Base-by-base conservation (phyloP, 805 yeast genomes). In the Komagataella ulmi region DNA sequence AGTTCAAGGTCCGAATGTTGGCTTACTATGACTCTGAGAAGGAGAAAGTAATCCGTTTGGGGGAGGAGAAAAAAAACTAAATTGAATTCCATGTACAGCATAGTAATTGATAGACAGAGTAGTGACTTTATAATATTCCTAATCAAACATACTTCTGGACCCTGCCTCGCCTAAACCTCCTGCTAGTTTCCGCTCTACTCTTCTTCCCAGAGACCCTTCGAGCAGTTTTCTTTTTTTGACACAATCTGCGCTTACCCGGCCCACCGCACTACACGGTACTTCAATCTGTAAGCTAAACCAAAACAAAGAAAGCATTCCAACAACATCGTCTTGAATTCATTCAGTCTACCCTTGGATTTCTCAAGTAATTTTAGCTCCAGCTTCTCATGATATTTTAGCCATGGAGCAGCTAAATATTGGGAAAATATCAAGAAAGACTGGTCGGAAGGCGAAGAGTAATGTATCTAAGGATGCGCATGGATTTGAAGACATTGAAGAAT, bases 1-100 rank as follows among this genome's bases (percentile, higher is more conserved):
- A 87, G 64, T 93, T 91, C 70, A 88, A 82, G 67, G 95, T 93
- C 50, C 76, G 80, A 59, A 70, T 85, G 56, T 69, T 81, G 59
- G 97, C 93, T 17, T 87, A 76, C 66, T 91, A 85, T 64, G 82
- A 85, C 64, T 81, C 77, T 53, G 88, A 87, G 52, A 67, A 63
- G 49, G 67, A 46, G 49, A 21, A 24, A 44, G 49, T 50, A 8
- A 30, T 30, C 14, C n/a, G 12, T 14, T 4, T 10, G 40, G 40
- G 40, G 40, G 40, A 30, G 14, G 8, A 30, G 14, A 30, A 30
- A 30, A 30, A 30, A 30, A 30, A 30, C 40, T 30, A 10, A 30
- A 5, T 30, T 30, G n/a, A 30, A 30, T 10, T 30, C 10, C 40
- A 30, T 30, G 40, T 30, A 30, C 7, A 30, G 14, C 14, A 30